Evolutionary conservation across 2,329 filamentous ascomycete genomes (phyloP).

Genomic region (Cryphonectria japonica): DNA sequence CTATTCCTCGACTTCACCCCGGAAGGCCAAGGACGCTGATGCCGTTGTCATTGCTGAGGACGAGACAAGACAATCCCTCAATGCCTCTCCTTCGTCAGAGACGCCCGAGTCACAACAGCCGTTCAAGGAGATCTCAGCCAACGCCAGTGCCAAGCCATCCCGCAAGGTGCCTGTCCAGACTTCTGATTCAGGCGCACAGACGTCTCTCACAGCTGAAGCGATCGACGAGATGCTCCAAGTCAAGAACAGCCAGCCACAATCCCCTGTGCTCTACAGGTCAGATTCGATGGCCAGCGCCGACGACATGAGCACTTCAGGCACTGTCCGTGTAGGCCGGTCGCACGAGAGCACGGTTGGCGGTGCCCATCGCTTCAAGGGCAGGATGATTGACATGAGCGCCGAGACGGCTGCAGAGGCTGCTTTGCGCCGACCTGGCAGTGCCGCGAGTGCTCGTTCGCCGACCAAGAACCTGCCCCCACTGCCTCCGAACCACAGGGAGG

Average conservation of each 20-base stretch:
- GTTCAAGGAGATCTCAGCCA: conserved; percentile 66
- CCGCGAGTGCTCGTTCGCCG: conserved; percentile 63
- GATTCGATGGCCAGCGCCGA: conserved; percentile 37
- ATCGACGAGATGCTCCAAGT: conserved; percentile 76
- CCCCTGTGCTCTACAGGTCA: conserved; percentile 41
- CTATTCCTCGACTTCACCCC: conserved; percentile 42
- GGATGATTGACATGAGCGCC: conserved; percentile 39
- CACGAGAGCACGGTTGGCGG: conserved; percentile 53
- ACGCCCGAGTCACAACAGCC: conserved; percentile 60
- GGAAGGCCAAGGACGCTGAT: conserved; percentile 45
- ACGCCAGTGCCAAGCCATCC: conserved; percentile 47
- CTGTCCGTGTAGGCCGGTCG: conserved; percentile 50
- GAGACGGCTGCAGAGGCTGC: conserved; percentile 44
- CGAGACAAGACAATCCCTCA: conserved; percentile 60
- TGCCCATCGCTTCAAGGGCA: conserved; percentile 44
- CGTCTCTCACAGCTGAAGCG: conserved; percentile 77
- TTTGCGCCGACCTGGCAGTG: conserved; percentile 68
- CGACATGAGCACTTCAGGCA: conserved; percentile 38
- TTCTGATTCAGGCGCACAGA: conserved; percentile 78
- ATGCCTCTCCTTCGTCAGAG: conserved; percentile 45
- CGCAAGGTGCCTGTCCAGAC: conserved; percentile 51
- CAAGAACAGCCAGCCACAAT: conserved; percentile 41
- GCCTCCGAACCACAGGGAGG: conserved; percentile 80
- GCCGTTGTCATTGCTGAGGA: conserved; percentile 65
- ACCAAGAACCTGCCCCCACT: conserved; percentile 66